These are phyloP conservation scores for Corinectria fuckeliana DNA, from an alignment of 2,329 filamentous ascomycete genomes.

Conservation along the genomic window DNA sequence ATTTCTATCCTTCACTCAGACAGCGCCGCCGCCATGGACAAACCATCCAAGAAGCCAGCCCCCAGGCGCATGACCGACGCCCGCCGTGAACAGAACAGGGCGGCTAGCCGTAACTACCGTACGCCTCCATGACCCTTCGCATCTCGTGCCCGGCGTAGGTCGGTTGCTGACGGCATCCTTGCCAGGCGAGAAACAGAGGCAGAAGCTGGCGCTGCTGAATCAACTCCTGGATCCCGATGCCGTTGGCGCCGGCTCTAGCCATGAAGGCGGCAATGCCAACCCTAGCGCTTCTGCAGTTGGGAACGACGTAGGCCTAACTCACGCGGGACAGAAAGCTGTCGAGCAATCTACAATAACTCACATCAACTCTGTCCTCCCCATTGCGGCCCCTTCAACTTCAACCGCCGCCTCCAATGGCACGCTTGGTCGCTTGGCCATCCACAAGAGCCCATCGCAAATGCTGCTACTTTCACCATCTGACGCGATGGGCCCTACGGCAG, in stretches of 20 bases:
- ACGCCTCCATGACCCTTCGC: conserved; percentile 24
- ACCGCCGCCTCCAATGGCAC: neutral
- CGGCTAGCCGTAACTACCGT: conserved; percentile 42
- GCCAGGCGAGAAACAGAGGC: conserved; percentile 51
- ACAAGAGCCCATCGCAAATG: neutral
- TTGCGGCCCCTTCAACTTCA: neutral
- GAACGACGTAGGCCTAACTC: neutral
- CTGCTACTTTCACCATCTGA: neutral
- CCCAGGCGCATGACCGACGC: conserved; percentile 34
- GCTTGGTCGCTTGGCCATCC: neutral
- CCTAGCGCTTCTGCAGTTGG: neutral
- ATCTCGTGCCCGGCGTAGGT: conserved; percentile 22
- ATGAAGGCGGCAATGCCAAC: neutral
- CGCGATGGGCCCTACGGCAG: neutral
- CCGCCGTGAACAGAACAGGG: conserved; percentile 38
- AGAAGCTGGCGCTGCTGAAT: conserved; percentile 50
- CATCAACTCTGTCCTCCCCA: neutral
- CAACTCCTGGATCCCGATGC: conserved; percentile 43
- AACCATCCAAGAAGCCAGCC: conserved; percentile 20
- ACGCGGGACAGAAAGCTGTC: neutral
- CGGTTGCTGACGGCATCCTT: conserved; percentile 24
- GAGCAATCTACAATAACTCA: neutral
- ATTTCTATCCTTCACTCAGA: neutral
- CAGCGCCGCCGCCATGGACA: conserved; percentile 17
- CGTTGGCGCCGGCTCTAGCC: neutral